These are phyloP conservation scores for Handroanthus guayacan DNA, from an alignment of 257 asterid genomes.

Conservation along the genomic window DNA sequence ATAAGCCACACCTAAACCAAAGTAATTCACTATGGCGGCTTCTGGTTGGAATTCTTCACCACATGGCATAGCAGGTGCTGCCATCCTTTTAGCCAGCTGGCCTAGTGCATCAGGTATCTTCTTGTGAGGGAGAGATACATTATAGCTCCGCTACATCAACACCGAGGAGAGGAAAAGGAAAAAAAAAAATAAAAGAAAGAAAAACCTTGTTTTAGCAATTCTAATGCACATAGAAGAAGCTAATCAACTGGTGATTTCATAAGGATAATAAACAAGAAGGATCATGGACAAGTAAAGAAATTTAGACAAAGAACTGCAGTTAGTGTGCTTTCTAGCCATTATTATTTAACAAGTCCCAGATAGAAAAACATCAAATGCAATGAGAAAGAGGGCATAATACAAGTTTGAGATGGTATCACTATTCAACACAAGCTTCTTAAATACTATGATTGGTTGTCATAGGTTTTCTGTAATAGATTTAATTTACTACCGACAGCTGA, in stretches of 20 bases:
- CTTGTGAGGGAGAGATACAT: conserved; percentile 79
- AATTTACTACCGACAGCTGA: background rate
- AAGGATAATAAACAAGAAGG: conserved; percentile 10
- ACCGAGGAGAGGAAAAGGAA: too few species aligned
- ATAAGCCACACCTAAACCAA: conserved; percentile 64
- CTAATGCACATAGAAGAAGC: conserved; percentile 1
- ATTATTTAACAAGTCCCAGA: background rate
- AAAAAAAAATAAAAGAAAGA: too few species aligned
- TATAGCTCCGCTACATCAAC: conserved; percentile 76
- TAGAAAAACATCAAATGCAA: background rate
- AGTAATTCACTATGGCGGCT: conserved; percentile 97
- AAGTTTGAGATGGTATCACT: conserved; percentile 13
- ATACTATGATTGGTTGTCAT: background rate
- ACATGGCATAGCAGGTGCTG: conserved; percentile 79
- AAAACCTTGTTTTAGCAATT: conserved; percentile 31
- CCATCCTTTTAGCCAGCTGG: conserved; percentile 72
- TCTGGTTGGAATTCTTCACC: conserved; percentile 84
- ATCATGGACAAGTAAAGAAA: conserved; percentile 1
- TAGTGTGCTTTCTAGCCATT: background rate
- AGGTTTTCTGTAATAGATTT: background rate
- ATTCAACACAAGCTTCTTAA: conserved; percentile 1
- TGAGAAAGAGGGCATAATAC: conserved; percentile 8
- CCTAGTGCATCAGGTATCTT: conserved; percentile 83
- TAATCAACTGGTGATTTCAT: background rate
- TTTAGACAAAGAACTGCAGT: background rate